Base-by-base conservation (phyloP, 1,284 basidiomycete genomes). In the Boletus semigastroideus region DNA sequence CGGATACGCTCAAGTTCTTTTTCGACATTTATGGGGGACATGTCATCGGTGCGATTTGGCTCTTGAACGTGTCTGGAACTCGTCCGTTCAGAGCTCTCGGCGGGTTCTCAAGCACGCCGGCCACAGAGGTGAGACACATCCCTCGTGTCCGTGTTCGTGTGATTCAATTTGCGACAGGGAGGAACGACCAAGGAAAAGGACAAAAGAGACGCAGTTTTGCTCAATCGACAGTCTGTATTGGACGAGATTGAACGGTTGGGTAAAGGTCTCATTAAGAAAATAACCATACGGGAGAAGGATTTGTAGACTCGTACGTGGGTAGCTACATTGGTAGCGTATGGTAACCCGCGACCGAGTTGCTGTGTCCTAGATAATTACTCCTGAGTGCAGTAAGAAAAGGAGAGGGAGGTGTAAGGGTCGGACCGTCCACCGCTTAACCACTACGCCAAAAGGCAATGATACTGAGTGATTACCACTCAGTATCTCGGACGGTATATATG, bases 11-110 rank as follows among this genome's bases (percentile, higher is more conserved):
- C 59, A 80, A 90, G 48, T 78, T 97, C 46, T 99, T 98, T 77
- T 84, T 86, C 63, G 96, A 99, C 63, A 73, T 78, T 0, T 78
- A 86, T 34, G 97, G 97, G 14, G 94, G 96, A 0, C 74, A 80
- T 46, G 74, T 78, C 9, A 86, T 96, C 48, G 95, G 92, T 8
- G 87, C 82, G 0, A 82, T 98, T 1, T 98, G 94, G 90, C 92
- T 97, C 62, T 89, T 91, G 0, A 77, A 80, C 25, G 62, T 87
- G 31, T 38, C 76, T 51, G 66, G 73, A 42, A 63, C 77, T 1
- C 69, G 82, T 42, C 77, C 83, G 3, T 94, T 97, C 77, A 86
- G 91, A 62, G 92, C 95, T 5, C 75, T 94, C 48, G 82, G 91
- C 16, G 89, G 87, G 3, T 96, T 89, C 72, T 90, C 87, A 1